Evolutionary conservation across 495 filamentous ascomycete species (phyloP), one percentile per base, ranked within the genome.

Genomic region (Talaromyces adpressus): DNA sequence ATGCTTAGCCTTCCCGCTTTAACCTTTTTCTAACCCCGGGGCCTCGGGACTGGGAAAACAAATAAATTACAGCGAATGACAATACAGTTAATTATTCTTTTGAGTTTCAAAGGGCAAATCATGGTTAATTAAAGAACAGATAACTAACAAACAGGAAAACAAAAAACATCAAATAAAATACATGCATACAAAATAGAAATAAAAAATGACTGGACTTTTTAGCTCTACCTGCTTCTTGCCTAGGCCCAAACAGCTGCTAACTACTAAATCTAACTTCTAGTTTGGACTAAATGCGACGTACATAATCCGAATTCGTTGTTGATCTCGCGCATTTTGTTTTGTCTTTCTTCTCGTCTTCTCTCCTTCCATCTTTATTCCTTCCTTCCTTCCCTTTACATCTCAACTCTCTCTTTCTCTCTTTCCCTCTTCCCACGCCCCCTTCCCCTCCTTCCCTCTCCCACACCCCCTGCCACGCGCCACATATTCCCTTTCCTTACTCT

Each of bases 271-370:
- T 91, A 4, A 93, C 91, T 9, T 75, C 76, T n/a, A 84, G 87
- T 63, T 85, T 85, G 75, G 87, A 66, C 92, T 88, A 59, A 91
- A 87, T 70, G 89, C 91, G 3, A 93, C 98, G 81, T 65, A 97
- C 56, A 58, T 27, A 32, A 27, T n/a, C n/a, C 56, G 12, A 58
- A 36, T 58, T 34, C 6, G 27, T 58, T 58, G 56, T 39, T 58
- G 29, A 39, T 58, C 56, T 39, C 12, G 56, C 32, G n/a, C 27
- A 4, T 29, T 32, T 16, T 16, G 3, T 39, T 45, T 45, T 49
- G 53, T 45, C 12, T 49, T 34, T 20, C 45, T 34, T 20, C 41
- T 32, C n/a, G n/a, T 32, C 61, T 29, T 51, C n/a, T 49, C 27
- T 32, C 36, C 25, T 61, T 32, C 59, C 45, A 16, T 6, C 27